Conservation (phyloP, 306 rosid species). For the Carpinus viminea region DNA sequence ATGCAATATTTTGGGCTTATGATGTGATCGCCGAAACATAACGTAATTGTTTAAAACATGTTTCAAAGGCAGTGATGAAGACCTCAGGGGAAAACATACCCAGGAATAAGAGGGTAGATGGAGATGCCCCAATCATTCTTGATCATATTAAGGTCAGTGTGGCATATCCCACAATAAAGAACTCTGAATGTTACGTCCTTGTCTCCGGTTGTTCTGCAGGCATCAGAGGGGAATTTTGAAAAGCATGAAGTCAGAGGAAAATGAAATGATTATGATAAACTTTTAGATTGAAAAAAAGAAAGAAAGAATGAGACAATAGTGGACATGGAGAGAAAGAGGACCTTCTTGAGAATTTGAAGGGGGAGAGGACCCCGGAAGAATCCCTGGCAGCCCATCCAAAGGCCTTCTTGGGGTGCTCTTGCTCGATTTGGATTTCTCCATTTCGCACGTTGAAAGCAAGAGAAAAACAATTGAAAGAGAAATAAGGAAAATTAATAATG, state of each 20-base stretch:
- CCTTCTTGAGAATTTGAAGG: background rate
- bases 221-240: background rate
- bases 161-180: constrained; percentile 55
- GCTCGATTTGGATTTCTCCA: background rate
- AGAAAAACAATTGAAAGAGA: too few species aligned
- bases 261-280: too few species aligned
- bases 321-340: too few species aligned
- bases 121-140: constrained; percentile 50
- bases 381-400: constrained; percentile 1
- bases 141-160: constrained; percentile 48
- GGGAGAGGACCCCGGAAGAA: background rate
- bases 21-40: too few species aligned
- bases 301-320: background rate
- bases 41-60: too few species aligned
- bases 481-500: too few species aligned
- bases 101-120: constrained; percentile 51
- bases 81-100: constrained; percentile 21
- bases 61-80: too few species aligned
- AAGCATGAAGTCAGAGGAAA: background rate
- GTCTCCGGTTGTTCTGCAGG: background rate
- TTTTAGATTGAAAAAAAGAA: too few species aligned
- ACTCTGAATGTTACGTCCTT: constrained; percentile 8
- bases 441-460: background rate
- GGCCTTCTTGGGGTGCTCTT: background rate
- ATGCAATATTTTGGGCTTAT: too few species aligned